These are phyloP conservation scores for Orbilia blumenaviensis DNA, from an alignment of 2,329 filamentous ascomycete genomes.

Conservation along the genomic window DNA sequence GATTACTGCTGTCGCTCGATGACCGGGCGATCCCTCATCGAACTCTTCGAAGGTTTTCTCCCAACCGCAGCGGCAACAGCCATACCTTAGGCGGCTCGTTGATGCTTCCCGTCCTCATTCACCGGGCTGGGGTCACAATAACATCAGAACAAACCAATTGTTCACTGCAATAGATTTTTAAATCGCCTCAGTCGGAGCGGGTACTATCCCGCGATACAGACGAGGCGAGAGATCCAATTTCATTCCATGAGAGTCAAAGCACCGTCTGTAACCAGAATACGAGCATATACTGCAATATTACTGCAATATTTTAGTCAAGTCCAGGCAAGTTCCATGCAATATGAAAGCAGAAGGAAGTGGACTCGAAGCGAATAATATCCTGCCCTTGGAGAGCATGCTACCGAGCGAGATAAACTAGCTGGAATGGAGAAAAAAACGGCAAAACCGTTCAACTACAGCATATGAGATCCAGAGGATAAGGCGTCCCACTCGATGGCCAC, in stretches of 20 bases:
- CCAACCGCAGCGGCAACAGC: background rate
- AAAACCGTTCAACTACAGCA: background rate
- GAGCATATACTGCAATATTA: constrained; percentile 23
- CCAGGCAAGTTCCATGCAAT: constrained; percentile 10
- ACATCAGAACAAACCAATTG: background rate
- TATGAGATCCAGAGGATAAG: constrained; percentile 26
- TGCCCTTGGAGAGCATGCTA: constrained; percentile 38
- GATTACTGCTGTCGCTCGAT: background rate
- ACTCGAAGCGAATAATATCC: constrained; percentile 48
- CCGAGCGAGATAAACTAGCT: constrained; percentile 14
- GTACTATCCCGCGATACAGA: background rate
- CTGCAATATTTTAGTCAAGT: constrained; percentile 39
- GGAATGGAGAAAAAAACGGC: background rate
- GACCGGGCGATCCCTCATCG: constrained; percentile 3
- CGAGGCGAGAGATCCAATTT: background rate
- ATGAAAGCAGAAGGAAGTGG: background rate
- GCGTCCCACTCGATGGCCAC: background rate
- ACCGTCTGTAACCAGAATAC: constrained; percentile 18
- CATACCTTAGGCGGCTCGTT: background rate
- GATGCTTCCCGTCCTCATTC: background rate
- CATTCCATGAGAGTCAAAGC: background rate
- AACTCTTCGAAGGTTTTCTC: background rate
- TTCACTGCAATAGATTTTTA: background rate
- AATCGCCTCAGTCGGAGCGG: background rate
- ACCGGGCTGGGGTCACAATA: background rate